phyloP scores from a whole-genome alignment of 1,284 basidiomycete genomes.

The Fomitopsis pinicola region DNA sequence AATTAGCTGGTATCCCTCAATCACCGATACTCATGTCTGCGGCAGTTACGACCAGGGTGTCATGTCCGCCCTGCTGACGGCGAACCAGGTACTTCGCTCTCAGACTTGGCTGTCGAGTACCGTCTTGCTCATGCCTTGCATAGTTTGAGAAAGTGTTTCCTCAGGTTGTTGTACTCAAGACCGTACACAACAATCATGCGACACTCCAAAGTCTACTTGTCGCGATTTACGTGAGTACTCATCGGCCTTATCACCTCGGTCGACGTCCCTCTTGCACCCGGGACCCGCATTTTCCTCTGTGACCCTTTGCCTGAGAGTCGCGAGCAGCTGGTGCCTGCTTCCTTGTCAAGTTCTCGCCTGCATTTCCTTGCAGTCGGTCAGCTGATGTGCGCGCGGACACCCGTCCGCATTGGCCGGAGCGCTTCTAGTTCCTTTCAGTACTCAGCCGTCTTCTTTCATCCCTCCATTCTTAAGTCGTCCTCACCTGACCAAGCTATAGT shows the following conservation, averaged over 20 bases:
- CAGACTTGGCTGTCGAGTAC: background rate
- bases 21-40: background rate
- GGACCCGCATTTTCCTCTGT: background rate
- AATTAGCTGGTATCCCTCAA: background rate
- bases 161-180: slow-evolving; percentile 33
- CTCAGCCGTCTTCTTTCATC: background rate
- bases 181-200: slow-evolving; percentile 38
- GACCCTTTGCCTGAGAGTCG: background rate
- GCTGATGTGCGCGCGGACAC: slow-evolving; percentile 4
- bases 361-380: background rate
- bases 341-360: background rate
- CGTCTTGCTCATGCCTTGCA: background rate
- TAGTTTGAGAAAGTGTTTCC: slow-evolving; percentile 52
- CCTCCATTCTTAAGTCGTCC: background rate
- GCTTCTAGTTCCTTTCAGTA: background rate
- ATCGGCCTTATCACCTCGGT: slow-evolving; percentile 8
- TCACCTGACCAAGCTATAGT: background rate
- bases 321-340: background rate
- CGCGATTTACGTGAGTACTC: slow-evolving; percentile 43
- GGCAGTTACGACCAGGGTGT: slow-evolving; percentile 60
- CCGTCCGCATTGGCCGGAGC: background rate
- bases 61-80: slow-evolving; percentile 56
- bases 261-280: background rate
- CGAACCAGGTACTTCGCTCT: slow-evolving; percentile 34
- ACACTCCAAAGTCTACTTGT: slow-evolving; percentile 53